A percentile compares a stretch with the other conserved stretches of the same genome.
phyloP scores from a whole-genome alignment of 83 land plant species.

The Isoetes engelmannii region DNA sequence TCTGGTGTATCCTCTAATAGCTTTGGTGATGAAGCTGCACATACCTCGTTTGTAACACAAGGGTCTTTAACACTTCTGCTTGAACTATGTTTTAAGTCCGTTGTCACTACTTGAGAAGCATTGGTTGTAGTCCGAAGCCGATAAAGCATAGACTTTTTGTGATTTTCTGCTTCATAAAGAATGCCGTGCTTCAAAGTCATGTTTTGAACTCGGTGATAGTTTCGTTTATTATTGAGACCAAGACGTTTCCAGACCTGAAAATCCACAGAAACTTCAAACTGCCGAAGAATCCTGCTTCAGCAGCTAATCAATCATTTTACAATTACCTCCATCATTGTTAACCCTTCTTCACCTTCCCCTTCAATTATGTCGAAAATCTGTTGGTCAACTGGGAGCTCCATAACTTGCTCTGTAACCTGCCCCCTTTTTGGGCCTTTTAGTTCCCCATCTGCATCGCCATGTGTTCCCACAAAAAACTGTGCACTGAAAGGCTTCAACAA shows the following conservation, averaged over 20 bases:
- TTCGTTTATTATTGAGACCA: conserved; percentile 64
- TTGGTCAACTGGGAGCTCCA: conserved; percentile 72
- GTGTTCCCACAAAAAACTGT: conserved; percentile 36
- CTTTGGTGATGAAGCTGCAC: not conserved
- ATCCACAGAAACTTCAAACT: conserved; percentile 7
- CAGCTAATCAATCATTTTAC: not conserved
- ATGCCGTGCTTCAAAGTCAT: conserved; percentile 65
- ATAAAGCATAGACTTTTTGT: conserved; percentile 50
- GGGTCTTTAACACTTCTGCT: no score
- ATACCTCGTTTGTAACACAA: not conserved
- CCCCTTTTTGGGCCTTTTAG: conserved; percentile 49
- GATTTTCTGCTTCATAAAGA: conserved; percentile 50
- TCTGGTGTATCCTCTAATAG: not conserved
- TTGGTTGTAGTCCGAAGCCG: conserved; percentile 65
- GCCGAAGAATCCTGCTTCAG: not conserved
- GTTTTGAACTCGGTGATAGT: conserved; percentile 45
- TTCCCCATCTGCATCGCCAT: conserved; percentile 27
- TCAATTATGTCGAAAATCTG: conserved; percentile 85
- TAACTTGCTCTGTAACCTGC: conserved; percentile 57
- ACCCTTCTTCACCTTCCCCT: conserved; percentile 60
- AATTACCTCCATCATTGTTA: conserved; percentile 57
- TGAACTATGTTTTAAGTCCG: no score
- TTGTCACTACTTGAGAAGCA: conserved; percentile 15
- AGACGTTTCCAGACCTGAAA: conserved; percentile 63
- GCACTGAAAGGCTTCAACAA: conserved; percentile 62